Base-by-base conservation (phyloP, 116 monocot genomes). In the Posidonia oceanica region DNA sequence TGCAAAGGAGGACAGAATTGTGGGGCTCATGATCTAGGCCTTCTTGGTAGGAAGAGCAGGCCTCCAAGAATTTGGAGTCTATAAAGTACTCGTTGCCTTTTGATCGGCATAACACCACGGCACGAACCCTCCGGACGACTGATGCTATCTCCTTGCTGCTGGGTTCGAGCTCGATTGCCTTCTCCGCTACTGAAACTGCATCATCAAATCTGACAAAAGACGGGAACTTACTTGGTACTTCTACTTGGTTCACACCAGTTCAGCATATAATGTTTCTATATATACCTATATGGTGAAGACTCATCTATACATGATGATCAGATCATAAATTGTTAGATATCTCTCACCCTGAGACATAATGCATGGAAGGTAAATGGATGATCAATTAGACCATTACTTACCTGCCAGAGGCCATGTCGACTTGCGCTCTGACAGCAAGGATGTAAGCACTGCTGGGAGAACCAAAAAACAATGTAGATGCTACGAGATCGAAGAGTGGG, bases 361-460 rank as follows among this genome's bases (percentile, higher is more conserved):
- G 29, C 29, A 29, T 44, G 20, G n/a, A n/a, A n/a, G n/a, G n/a
- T n/a, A n/a, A n/a, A n/a, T n/a, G n/a, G 42, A 3, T 58, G 57
- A 17, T 17, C 18, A 20, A 58, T 6, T 7, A 17, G 57, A 29
- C 54, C 14, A 61, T 62, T 18, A 73, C 80, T 23, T 59, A 87
- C 88, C 83, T 87, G 58, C 88, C 88, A 0, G 66, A 57, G 38
- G 86, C 81, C 76, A 86, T 74, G 70, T 83, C 76, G 2, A 86
- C 83, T 42, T 88, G 83, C 38, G 85, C 85, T 55, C 55, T 70
- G 59, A 92, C 74, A 69, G 83, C 76, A 60, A 85, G 78, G 18
- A 80, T 53, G 61, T 80, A 86, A 18, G 74, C 83, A 20, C 58
- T 70, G 14, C 36, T 69, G 23, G 61, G 29, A 53, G 80, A 42